Evolutionary conservation across 345 rosid genomes (phyloP).

Genomic region (Pistacia integerrima): DNA sequence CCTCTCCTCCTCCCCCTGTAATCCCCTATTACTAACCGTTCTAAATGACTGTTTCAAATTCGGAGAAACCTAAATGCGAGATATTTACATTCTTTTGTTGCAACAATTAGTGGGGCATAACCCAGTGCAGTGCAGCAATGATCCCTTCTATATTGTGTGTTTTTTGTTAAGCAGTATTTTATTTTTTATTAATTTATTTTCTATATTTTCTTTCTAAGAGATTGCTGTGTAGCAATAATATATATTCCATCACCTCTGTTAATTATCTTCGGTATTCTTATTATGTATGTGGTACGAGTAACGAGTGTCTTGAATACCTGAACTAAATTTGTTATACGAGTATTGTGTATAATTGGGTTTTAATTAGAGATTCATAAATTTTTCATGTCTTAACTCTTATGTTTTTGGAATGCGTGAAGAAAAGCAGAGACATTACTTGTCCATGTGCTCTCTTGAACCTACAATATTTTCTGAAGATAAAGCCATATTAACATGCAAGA

Average conservation of each 20-base stretch:
- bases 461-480: too few species aligned
- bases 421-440: too few species aligned
- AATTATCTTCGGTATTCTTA: neutral
- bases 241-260: conserved; percentile 5
- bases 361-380: too few species aligned
- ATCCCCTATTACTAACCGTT: conserved; percentile 48
- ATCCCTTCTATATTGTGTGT: conserved; percentile 12
- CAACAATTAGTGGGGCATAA: neutral
- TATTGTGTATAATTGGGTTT: neutral
- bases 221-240: conserved; percentile 21
- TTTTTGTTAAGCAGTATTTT: conserved; percentile 5
- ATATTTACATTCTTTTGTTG: conserved; percentile 12
- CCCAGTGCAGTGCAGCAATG: conserved; percentile 1
- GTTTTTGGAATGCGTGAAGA: too few species aligned
- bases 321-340: neutral
- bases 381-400: too few species aligned
- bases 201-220: neutral
- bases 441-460: too few species aligned
- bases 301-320: neutral
- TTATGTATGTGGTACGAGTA: neutral
- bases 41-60: neutral
- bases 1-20: conserved; percentile 58
- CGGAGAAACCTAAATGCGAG: too few species aligned
- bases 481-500: too few species aligned
- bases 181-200: neutral